phyloP scores from a whole-genome alignment of 2,329 filamentous ascomycete genomes.

The Fusarium liriodendri region DNA sequence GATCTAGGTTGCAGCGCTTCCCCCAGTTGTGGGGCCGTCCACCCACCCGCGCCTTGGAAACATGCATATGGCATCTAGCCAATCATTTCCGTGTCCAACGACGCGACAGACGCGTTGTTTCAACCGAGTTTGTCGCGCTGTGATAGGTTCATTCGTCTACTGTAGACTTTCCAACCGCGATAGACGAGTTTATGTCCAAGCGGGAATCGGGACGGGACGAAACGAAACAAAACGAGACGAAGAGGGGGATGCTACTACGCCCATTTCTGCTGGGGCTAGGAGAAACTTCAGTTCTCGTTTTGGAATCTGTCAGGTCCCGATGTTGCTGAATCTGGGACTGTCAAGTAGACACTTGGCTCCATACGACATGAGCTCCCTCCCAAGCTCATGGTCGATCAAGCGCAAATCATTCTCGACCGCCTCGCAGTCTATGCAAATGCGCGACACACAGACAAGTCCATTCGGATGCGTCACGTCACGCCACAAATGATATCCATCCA shows the following conservation, averaged over 20 bases:
- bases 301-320: conserved; percentile 16
- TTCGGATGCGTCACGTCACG: conserved; percentile 5
- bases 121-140: conserved; percentile 26
- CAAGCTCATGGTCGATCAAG: neutral
- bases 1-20: conserved; percentile 32
- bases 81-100: conserved; percentile 35
- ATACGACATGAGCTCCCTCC: conserved; percentile 13
- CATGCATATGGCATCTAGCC: conserved; percentile 35
- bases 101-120: conserved; percentile 43
- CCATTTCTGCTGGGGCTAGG: neutral
- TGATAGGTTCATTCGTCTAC: conserved; percentile 21
- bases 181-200: neutral
- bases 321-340: conserved; percentile 5
- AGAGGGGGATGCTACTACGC: conserved; percentile 9
- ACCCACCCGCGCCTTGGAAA: conserved; percentile 22
- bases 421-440: conserved; percentile 13
- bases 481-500: neutral
- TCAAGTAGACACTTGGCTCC: conserved; percentile 2
- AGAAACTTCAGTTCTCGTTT: neutral
- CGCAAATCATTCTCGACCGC: conserved; percentile 22
- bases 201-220: neutral
- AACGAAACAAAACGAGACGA: neutral
- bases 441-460: conserved; percentile 10
- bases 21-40: conserved; percentile 20
- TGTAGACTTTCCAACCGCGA: conserved; percentile 4